Conservation (phyloP, 306 rosid genomes). For the Castanea sativa region DNA sequence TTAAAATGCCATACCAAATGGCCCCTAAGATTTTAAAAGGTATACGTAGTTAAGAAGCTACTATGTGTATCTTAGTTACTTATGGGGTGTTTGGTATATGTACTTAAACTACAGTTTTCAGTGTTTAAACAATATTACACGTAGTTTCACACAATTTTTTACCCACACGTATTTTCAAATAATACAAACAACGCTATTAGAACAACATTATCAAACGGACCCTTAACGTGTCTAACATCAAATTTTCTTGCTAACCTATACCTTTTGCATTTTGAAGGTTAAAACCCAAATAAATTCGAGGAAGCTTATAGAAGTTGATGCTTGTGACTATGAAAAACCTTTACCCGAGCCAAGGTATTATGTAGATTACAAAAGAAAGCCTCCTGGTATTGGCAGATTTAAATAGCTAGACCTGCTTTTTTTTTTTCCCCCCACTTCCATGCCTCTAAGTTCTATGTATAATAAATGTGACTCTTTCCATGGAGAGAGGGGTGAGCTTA, state of each 20-base stretch:
- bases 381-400: slow-evolving; percentile 3
- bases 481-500: not conserved
- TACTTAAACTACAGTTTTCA: too few species aligned
- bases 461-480: not conserved
- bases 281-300: slow-evolving; percentile 1
- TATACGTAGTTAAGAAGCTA: too few species aligned
- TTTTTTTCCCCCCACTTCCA: not conserved
- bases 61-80: too few species aligned
- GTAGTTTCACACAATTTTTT: too few species aligned
- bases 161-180: too few species aligned
- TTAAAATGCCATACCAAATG: too few species aligned
- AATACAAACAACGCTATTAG: too few species aligned
- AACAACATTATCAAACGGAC: too few species aligned
- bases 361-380: not conserved
- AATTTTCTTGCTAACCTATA: not conserved
- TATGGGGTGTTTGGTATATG: too few species aligned
- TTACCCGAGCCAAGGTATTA: slow-evolving; percentile 21
- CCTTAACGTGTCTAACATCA: not conserved
- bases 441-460: not conserved
- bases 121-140: too few species aligned
- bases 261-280: not conserved
- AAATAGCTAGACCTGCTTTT: not conserved
- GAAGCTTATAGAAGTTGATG: slow-evolving; percentile 6
- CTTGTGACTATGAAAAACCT: slow-evolving; percentile 12
- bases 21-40: too few species aligned